Evolutionary conservation across 495 filamentous ascomycete species (phyloP).

Genomic region (Talaromyces ruber): DNA sequence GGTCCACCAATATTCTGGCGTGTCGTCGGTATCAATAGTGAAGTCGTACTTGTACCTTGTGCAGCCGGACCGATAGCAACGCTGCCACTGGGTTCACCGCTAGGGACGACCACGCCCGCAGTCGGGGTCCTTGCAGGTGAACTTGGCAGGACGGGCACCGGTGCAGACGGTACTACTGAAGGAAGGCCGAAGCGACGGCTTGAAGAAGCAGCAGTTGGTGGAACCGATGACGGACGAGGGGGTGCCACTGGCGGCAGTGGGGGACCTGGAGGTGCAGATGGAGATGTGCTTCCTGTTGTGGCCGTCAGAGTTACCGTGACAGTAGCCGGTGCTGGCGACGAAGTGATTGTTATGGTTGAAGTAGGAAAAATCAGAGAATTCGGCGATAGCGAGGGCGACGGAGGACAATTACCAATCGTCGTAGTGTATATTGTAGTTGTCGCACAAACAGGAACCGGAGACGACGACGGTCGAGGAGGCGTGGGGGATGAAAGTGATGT

Average conservation of each 20-base stretch:
- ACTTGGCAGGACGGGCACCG: neutral
- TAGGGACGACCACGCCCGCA: neutral
- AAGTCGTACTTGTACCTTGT: neutral
- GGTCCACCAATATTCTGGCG: neutral
- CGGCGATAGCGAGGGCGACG: neutral
- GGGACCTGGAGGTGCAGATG: neutral
- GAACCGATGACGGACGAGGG: neutral
- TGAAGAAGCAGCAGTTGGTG: conserved; percentile 23
- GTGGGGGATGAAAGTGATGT: neutral
- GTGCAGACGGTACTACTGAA: neutral
- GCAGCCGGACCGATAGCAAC: neutral
- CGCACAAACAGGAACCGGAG: neutral
- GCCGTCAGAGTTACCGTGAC: neutral
- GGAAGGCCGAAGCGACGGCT: neutral
- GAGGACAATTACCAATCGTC: neutral
- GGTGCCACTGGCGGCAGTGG: neutral
- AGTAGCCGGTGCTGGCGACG: too few relatives aligned
- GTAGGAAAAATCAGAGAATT: neutral
- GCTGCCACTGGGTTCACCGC: neutral
- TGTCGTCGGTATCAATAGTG: neutral
- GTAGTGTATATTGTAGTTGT: neutral
- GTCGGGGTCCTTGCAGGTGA: neutral
- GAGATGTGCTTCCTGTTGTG: too few relatives aligned
- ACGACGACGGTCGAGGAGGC: neutral
- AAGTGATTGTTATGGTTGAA: neutral